A percentile compares a stretch with the other conserved stretches of the same genome.
These are phyloP conservation scores for Aureobasidium sp. DNA, from an alignment of 2,329 filamentous ascomycete species.

Conservation along the genomic window DNA sequence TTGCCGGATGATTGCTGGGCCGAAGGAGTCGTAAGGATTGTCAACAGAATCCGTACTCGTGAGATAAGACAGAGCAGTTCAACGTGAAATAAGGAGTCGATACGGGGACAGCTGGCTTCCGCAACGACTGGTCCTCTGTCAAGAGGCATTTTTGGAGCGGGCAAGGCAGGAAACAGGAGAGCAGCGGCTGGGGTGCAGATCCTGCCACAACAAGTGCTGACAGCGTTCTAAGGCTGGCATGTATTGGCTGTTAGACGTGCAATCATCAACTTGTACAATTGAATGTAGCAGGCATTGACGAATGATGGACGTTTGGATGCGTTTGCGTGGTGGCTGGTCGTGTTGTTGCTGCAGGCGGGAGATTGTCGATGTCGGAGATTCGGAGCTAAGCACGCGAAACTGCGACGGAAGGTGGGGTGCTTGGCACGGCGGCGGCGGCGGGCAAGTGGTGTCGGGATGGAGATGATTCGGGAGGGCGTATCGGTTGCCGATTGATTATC, in stretches of 20 bases:
- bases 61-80: background rate
- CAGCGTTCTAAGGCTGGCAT: background rate
- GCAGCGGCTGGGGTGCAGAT: background rate
- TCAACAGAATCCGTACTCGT: background rate
- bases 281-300: background rate
- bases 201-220: background rate
- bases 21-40: background rate
- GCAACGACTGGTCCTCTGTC: background rate
- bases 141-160: too few species aligned
- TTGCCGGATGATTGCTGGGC: background rate
- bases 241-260: background rate
- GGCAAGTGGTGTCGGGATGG: background rate
- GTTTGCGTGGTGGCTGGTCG: background rate
- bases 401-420: background rate
- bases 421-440: background rate
- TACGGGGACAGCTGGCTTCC: background rate
- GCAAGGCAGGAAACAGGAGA: background rate
- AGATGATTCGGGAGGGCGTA: background rate
- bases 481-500: background rate
- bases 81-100: background rate
- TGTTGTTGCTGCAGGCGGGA: background rate
- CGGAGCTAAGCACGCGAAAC: background rate
- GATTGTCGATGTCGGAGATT: background rate
- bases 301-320: background rate
- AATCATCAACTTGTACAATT: background rate